Evolutionary conservation across 140 eudicot genomes (phyloP).

Genomic region (Flaveria floridana): DNA sequence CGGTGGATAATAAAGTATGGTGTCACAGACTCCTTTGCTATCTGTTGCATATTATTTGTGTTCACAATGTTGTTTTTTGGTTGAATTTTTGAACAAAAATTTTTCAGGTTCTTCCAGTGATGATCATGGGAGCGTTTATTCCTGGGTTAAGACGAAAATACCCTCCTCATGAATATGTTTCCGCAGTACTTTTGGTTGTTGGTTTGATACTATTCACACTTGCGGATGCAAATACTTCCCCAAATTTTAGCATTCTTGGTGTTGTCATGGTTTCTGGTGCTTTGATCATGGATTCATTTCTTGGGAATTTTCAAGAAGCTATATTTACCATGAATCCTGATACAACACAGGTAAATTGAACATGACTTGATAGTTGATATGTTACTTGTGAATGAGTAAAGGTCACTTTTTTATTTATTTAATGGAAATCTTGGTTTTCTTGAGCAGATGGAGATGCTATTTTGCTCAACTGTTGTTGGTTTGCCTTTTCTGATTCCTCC

Average conservation of each 20-base stretch:
- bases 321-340: slow-evolving; percentile 82
- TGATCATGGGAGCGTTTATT: slow-evolving; percentile 94
- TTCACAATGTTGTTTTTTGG: neutral
- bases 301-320: slow-evolving; percentile 95
- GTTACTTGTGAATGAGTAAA: neutral
- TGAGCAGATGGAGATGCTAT: slow-evolving; percentile 87
- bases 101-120: slow-evolving; percentile 77
- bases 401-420: neutral
- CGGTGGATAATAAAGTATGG: neutral
- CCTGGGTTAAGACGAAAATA: slow-evolving; percentile 89
- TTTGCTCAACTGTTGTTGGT: slow-evolving; percentile 91
- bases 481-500: slow-evolving; percentile 93
- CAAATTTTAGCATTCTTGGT: slow-evolving; percentile 83
- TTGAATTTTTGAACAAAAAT: neutral
- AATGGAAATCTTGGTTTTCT: slow-evolving; percentile 9
- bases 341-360: slow-evolving; percentile 72
- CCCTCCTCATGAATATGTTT: slow-evolving; percentile 78
- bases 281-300: slow-evolving; percentile 77
- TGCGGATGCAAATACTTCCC: slow-evolving; percentile 89
- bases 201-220: slow-evolving; percentile 82
- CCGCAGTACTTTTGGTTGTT: slow-evolving; percentile 69
- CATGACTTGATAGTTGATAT: slow-evolving; percentile 4
- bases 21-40: no score
- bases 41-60: neutral
- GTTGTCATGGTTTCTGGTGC: slow-evolving; percentile 90